Evolutionary conservation across 2,329 filamentous ascomycete genomes (phyloP).

Genomic region (Fusarium transvaalense): DNA sequence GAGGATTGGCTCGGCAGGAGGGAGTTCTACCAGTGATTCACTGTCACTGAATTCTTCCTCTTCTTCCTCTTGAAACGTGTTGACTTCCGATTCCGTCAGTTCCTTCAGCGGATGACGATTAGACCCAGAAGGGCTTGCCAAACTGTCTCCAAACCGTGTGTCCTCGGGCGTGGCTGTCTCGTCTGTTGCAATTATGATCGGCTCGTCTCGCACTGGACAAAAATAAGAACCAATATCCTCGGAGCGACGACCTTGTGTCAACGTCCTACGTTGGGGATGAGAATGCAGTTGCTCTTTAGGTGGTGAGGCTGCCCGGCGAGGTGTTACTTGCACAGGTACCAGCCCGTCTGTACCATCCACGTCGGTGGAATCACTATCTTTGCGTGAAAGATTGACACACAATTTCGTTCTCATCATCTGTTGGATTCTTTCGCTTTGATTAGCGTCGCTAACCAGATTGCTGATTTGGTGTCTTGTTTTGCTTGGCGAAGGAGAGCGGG

Average conservation of each 20-base stretch:
- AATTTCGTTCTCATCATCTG: conserved; percentile 48
- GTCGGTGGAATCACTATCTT: conserved; percentile 51
- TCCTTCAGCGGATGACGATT: conserved; percentile 41
- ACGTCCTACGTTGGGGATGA: conserved; percentile 4
- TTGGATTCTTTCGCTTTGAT: conserved; percentile 13
- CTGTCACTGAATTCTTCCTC: conserved; percentile 14
- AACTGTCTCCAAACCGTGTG: conserved; percentile 12
- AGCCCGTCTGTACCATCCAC: conserved; percentile 36
- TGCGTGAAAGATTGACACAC: conserved; percentile 52
- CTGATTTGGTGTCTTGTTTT: conserved; percentile 1
- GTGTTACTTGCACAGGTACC: conserved; percentile 47
- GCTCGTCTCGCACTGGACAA: conserved; percentile 35
- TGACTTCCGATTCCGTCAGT: conserved; percentile 42
- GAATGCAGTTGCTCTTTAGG: conserved; percentile 7
- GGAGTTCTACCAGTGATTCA: conserved; percentile 2
- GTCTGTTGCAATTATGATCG: conserved; percentile 54
- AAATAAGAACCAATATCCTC: conserved; percentile 53
- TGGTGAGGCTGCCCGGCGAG: conserved; percentile 18
- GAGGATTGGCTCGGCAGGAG: conserved; percentile 14
- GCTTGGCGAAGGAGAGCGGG: not conserved
- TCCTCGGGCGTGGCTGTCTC: conserved; percentile 50
- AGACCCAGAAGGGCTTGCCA: conserved; percentile 13
- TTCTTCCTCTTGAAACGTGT: conserved; percentile 35
- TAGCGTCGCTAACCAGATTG: not conserved
- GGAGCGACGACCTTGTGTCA: conserved; percentile 21